A percentile compares a stretch with the other conserved stretches of the same genome.
These are phyloP conservation scores for Candida ponderosae DNA, from an alignment of 805 yeast genomes.

Conservation along the genomic window DNA sequence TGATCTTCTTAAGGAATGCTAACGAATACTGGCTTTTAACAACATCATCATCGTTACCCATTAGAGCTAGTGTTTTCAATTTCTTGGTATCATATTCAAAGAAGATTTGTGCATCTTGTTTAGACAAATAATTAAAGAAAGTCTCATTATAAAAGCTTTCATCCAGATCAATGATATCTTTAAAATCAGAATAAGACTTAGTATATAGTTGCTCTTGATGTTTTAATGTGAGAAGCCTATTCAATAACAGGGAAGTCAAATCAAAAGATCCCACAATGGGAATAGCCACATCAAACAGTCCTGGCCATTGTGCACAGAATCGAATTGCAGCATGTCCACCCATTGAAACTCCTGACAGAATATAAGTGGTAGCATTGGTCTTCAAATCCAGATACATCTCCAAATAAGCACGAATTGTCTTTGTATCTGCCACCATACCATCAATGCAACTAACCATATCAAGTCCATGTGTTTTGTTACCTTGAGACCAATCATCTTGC, in stretches of 20 bases:
- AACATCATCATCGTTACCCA: constrained; percentile 11
- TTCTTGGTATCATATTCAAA: constrained; percentile 5
- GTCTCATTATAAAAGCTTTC: constrained; percentile 3
- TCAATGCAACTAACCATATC: constrained; percentile 14
- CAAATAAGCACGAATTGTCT: constrained; percentile 10
- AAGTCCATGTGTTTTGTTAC: constrained; percentile 10
- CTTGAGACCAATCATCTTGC: constrained; percentile 9
- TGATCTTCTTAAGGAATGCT: constrained; percentile 7
- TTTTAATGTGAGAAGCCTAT: constrained; percentile 5
- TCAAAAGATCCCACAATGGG: constrained; percentile 18
- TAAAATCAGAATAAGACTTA: not conserved
- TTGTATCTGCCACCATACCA: constrained; percentile 12
- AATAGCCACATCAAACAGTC: constrained; percentile 9
- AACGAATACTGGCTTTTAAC: constrained; percentile 8
- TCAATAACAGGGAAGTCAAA: constrained; percentile 10
- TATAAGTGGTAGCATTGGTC: not conserved
- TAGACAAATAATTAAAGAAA: constrained; percentile 6
- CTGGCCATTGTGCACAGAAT: constrained; percentile 7
- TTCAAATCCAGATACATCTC: constrained; percentile 4
- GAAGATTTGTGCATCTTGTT: constrained; percentile 9
- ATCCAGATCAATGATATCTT: not conserved
- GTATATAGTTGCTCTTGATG: not conserved
- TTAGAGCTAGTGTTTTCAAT: constrained; percentile 11
- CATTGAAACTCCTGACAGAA: constrained; percentile 16
- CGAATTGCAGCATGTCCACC: constrained; percentile 17